These are phyloP conservation scores for Pestalotiopsis fici DNA, from an alignment of 2,329 filamentous ascomycete species.

Conservation along the genomic window DNA sequence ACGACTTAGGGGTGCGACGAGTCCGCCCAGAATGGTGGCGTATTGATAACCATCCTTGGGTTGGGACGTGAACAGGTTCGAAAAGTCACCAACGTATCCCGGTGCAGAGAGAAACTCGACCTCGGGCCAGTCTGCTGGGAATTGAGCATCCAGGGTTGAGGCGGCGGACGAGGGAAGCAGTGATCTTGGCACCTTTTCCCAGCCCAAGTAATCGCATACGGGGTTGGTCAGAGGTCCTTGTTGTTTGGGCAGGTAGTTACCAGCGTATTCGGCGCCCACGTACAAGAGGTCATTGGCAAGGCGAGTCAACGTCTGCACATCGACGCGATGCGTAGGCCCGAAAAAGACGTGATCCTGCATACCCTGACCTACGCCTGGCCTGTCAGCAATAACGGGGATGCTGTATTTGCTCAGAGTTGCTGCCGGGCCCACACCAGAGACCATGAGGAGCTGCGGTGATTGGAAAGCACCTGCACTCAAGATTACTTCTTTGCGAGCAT, in stretches of 20 bases:
- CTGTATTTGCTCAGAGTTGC: conserved; percentile 28
- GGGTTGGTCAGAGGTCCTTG: conserved; percentile 8
- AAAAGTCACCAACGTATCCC: conserved; percentile 16
- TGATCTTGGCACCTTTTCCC: neutral
- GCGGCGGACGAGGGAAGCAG: neutral
- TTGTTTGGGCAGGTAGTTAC: neutral
- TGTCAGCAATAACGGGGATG: conserved; percentile 51
- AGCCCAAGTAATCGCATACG: neutral
- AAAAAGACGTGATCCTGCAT: conserved; percentile 50
- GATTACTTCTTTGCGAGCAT: conserved; percentile 36
- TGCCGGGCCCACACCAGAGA: conserved; percentile 34
- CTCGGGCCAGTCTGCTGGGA: conserved; percentile 28
- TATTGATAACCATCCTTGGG: conserved; percentile 17
- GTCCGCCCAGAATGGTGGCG: conserved; percentile 7
- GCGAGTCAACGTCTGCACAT: conserved; percentile 1
- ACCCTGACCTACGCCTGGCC: conserved; percentile 60
- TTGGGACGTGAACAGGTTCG: neutral
- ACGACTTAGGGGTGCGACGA: conserved; percentile 11
- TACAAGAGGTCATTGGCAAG: conserved; percentile 4
- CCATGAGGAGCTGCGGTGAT: conserved; percentile 37
- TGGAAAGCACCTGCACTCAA: conserved; percentile 36
- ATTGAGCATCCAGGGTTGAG: conserved; percentile 5
- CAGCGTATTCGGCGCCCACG: neutral
- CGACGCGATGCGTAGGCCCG: conserved; percentile 17
- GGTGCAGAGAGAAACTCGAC: conserved; percentile 15